Conservation (phyloP, 2,329 filamentous ascomycete genomes). For the Fusarium stilboides region DNA sequence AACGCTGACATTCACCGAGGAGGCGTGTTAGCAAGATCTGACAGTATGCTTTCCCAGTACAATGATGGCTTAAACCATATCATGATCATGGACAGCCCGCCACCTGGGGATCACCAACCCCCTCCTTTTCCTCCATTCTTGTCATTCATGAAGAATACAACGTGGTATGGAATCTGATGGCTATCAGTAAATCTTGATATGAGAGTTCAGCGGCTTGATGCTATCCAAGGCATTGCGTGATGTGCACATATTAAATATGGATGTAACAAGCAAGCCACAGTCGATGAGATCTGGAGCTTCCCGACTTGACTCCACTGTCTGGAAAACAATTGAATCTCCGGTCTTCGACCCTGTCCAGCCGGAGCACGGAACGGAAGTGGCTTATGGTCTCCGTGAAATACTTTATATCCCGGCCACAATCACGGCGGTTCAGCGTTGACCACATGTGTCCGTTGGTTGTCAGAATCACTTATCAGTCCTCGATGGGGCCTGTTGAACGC, state of each 20-base stretch:
- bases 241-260: not conserved
- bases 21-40: constrained; percentile 7
- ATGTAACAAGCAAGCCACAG: constrained; percentile 10
- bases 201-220: constrained; percentile 5
- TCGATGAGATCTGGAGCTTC: constrained; percentile 11
- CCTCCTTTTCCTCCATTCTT: constrained; percentile 1
- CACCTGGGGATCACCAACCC: constrained; percentile 2
- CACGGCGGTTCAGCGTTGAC: not conserved
- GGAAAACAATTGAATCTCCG: constrained; percentile 16
- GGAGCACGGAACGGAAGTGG: constrained; percentile 31
- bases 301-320: constrained; percentile 5
- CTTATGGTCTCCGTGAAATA: constrained; percentile 11
- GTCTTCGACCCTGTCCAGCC: not conserved
- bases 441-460: not conserved
- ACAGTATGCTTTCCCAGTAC: not conserved
- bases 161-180: not conserved
- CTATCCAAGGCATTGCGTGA: not conserved
- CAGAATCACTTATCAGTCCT: not conserved
- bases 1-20: constrained; percentile 6
- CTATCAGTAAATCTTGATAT: not conserved
- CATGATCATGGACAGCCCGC: not conserved
- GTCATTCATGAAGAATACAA: not conserved
- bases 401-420: constrained; percentile 3
- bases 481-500: not conserved
- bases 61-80: constrained; percentile 14